Conservation (phyloP, 2,329 filamentous ascomycete species). For the Aaosphaeria arxii region DNA sequence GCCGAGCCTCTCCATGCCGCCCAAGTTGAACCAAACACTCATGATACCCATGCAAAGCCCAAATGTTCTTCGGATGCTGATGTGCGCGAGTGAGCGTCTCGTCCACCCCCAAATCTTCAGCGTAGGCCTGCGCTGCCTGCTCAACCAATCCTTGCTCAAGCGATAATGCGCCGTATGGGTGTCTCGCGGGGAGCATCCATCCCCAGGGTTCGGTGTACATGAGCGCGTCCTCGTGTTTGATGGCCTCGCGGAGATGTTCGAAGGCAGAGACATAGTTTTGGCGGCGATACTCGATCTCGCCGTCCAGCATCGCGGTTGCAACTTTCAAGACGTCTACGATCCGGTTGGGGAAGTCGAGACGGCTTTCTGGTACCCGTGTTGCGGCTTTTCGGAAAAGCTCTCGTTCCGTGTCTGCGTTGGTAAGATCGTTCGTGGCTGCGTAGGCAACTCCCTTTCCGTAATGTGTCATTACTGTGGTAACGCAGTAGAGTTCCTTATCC, state of each 20-base stretch:
- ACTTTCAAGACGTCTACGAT: conserved; percentile 59
- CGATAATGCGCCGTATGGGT: conserved; percentile 64
- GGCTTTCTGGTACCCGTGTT: conserved; percentile 50
- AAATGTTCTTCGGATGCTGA: conserved; percentile 67
- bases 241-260: conserved; percentile 51
- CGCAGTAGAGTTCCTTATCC: conserved; percentile 60
- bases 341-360: conserved; percentile 62
- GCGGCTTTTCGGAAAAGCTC: no score
- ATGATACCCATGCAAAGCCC: conserved; percentile 67
- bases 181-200: conserved; percentile 69
- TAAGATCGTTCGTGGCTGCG: no score
- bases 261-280: conserved; percentile 57
- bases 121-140: conserved; percentile 23
- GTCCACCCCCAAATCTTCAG: conserved; percentile 27
- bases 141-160: conserved; percentile 55
- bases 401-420: no score
- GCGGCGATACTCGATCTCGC: conserved; percentile 63
- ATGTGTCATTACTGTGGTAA: conserved; percentile 61
- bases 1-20: conserved; percentile 39
- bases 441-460: conserved; percentile 63
- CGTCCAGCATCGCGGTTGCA: conserved; percentile 60
- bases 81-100: conserved; percentile 56
- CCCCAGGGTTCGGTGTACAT: conserved; percentile 71
- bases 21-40: conserved; percentile 60
- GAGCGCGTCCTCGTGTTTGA: conserved; percentile 56